Evolutionary conservation across 805 yeast genomes (phyloP).

Genomic region (Candida multigemmis): DNA sequence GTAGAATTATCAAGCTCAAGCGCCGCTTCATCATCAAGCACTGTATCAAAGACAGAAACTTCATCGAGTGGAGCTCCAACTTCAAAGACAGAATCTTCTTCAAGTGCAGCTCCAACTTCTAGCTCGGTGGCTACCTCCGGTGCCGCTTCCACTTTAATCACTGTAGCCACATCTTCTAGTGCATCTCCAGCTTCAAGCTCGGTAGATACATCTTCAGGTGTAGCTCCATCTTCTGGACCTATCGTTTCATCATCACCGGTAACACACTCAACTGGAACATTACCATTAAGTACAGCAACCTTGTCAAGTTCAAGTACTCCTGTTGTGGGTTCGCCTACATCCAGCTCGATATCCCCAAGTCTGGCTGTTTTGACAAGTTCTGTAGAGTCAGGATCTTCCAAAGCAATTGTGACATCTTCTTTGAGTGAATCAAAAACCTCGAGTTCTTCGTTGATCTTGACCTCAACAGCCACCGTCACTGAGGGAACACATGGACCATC

Average conservation of each 20-base stretch:
- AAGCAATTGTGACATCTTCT: no score
- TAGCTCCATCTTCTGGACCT: not conserved
- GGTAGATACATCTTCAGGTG: not conserved
- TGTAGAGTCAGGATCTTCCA: no score
- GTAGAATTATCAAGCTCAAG: conserved; percentile 1
- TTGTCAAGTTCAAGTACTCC: not conserved
- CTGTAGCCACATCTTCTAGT: not conserved
- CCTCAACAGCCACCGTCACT: not conserved
- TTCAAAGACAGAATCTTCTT: not conserved
- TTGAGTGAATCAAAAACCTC: not conserved
- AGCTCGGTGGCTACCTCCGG: not conserved
- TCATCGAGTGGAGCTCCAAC: no score
- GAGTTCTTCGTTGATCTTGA: not conserved
- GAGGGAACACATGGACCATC: no score
- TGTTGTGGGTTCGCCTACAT: not conserved
- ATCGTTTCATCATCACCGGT: conserved; percentile 1
- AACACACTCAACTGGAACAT: not conserved
- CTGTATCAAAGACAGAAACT: not conserved
- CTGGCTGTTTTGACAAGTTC: no score
- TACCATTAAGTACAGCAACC: not conserved
- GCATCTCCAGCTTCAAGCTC: conserved; percentile 1
- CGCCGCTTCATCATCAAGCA: no score
- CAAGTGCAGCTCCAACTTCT: conserved; percentile 1
- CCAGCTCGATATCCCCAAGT: not conserved
- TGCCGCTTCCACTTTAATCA: not conserved